Base-by-base conservation (phyloP, 768 basidiomycete genomes). In the Termitomyces sp. region DNA sequence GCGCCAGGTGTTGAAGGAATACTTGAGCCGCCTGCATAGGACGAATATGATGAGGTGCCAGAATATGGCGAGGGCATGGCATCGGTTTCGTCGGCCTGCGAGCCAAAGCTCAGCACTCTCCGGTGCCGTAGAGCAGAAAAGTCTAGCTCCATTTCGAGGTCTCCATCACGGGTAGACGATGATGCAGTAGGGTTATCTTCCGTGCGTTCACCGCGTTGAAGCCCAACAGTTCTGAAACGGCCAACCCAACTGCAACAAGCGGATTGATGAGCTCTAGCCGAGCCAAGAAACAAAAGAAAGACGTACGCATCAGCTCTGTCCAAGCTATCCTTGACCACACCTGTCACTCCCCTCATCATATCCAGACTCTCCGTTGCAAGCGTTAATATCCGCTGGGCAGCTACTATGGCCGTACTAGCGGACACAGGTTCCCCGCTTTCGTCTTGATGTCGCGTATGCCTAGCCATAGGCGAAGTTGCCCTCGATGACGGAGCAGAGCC, bases 311-410 rank as follows among this genome's bases (percentile, higher is more conserved):
- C 94, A 31, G 93, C 94, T 54, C 87, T 78, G 68, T 95, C 92
- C 69, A 95, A 75, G 60, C 86, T 90, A 59, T 95, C 94, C 65
- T 86, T 88, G 59, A 95, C 89, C 23, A 95, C 91, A 4, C 83
- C 80, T n/a, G 91, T 91, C 29, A 95, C 91, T 29, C 90, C 85
- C 29, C 87, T 78, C 79, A 96, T 85, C 92, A 95, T 95, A 66
- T 96, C 93, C 70, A 96, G 66, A 66, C 92, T 94, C 75, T 96
- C 95, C 14, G 89, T 89, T 12, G 94, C 92, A 9, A 96, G 82
- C 8, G 86, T 84, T 62, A 96, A 68, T 19, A 96, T 86, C 50
- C 89, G 76, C 68, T 91, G 88, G 10, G 94, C 90, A 29, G 92
- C 89, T 16, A 84, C 78, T 23, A 83, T 78, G 2, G 90, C 90